A percentile compares a stretch with the other conserved stretches of the same genome.
Conservation (phyloP, 768 basidiomycete genomes). For the Lactarius hengduanensis region DNA sequence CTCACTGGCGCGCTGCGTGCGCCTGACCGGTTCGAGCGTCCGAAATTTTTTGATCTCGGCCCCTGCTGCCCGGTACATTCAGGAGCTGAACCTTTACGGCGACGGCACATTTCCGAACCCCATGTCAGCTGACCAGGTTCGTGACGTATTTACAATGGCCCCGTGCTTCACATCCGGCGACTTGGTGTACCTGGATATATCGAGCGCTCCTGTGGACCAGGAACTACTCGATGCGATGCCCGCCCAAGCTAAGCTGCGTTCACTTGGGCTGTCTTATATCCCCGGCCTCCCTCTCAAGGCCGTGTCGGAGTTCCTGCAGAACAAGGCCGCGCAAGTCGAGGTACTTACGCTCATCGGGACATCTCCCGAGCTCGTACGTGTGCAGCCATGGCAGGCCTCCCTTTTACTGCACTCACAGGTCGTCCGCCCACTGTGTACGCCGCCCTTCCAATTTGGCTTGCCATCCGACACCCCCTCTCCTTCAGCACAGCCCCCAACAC, state of each 20-base stretch:
- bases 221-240: conserved; percentile 51
- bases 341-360: conserved; percentile 75
- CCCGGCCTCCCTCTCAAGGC: conserved; percentile 62
- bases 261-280: conserved; percentile 88
- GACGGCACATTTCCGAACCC: conserved; percentile 80
- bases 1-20: conserved; percentile 82
- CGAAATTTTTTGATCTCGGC: conserved; percentile 69
- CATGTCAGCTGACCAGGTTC: conserved; percentile 67
- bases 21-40: conserved; percentile 77
- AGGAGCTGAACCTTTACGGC: conserved; percentile 86
- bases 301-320: conserved; percentile 65
- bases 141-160: conserved; percentile 61
- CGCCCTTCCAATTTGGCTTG: conserved; percentile 69
- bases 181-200: conserved; percentile 89
- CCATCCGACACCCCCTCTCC: conserved; percentile 34
- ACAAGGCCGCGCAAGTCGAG: conserved; percentile 75
- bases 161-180: conserved; percentile 77
- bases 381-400: conserved; percentile 61
- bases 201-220: conserved; percentile 66
- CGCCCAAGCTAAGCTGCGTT: conserved; percentile 73
- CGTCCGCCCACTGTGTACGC: conserved; percentile 75
- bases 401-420: conserved; percentile 73
- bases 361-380: conserved; percentile 47
- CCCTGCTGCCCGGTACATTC: conserved; percentile 57
- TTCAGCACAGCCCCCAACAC: conserved; percentile 55